Evolutionary conservation across 176 grass and related monocot genomes (phyloP), one percentile per base, ranked within the genome.

Genomic region (bread wheat (Triticum aestivum)): DNA sequence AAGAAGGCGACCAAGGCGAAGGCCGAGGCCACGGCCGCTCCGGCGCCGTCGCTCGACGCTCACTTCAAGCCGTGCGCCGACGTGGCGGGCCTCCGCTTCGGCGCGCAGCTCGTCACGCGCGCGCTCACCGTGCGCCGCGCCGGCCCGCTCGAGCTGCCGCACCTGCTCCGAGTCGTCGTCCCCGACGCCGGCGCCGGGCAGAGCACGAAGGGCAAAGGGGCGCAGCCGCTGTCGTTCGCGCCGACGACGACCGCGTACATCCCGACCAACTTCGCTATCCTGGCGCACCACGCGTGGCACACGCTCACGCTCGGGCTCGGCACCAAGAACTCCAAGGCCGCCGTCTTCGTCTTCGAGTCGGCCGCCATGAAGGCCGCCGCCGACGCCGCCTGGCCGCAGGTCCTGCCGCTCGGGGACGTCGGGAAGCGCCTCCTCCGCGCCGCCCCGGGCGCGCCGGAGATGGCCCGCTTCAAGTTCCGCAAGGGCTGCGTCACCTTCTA

Each of bases 401-500:
- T 98, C n/a, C 84, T 94, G 62, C 86, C 93, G 49, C 93, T 98
- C 34, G 96, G 96, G 14, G 93, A 98, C 74, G 93, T 95, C 32
- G 92, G 94, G 8, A 83, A 85, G 73, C 91, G 91, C 44, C 92
- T 98, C 81, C 87, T 98, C 62, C 87, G 93, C 13, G 88, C 86
- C 5, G 90, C 89, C 6, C 82, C 91, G 0, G 86, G 91, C 0
- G 18, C 26, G 8, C 89, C 85, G 27, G 96, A 98, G 81, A 98
- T 98, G 96, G 93, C 96, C 27, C 80, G 93, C 21, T 98, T 95
- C 84, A 98, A 98, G 90, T 98, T 98, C 78, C 82, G 96, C 20
- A 98, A 98, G 79, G 96, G 96, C 29, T 98, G 96, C 92, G 39
- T 98, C 74, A 98, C 96, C 3, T 91, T 98, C 88, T 98, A 98